Base-by-base conservation (phyloP, 306 rosid species). In the Astragalus membranaceus region DNA sequence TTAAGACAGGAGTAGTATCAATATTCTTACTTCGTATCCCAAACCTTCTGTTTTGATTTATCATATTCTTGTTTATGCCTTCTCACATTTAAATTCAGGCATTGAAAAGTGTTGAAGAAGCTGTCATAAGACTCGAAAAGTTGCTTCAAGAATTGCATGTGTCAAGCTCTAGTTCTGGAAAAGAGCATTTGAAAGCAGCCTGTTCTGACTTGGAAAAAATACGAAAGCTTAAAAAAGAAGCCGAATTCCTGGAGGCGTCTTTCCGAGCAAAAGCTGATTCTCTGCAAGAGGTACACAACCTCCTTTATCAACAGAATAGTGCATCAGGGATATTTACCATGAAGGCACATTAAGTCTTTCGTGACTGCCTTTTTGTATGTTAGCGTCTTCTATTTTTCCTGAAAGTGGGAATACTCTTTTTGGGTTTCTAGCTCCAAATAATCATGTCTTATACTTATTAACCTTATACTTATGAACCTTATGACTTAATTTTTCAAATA, bases 161-260 rank as follows among this genome's bases (percentile, higher is more conserved):
- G 60, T 89, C 99, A 66, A 91, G 85, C 75, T 76, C 95, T 15
- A 81, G 80, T 78, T 81, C 95, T 62, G 97, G 96, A 74, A 95
- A 88, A 83, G 97, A 95, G 88, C 92, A 95, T 79, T 73, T 95
- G 73, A 83, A 95, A 86, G 99, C 96, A 49, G 97, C 99, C 72
- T 95, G 99, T 82, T 88, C 99, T 20, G 97, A 95, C 88, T 93
- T 95, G 79, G 96, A 95, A 78, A 91, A 87, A 80, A 89, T 95
- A 79, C 81, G 99, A 75, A 95, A 86, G 79, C 99, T 91, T 26
- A 86, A 84, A 81, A 91, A 95, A 79, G 99, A 95, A 86, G 97
- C 97, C 69, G 99, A 95, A 70, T 95, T 91, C 83, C 77, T 95
- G 73, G 99, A 80, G 88, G 97, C 91, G 77, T 95, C 99, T 64